Conservation (phyloP, 768 basidiomycete species). For the Podaxis sp. region DNA sequence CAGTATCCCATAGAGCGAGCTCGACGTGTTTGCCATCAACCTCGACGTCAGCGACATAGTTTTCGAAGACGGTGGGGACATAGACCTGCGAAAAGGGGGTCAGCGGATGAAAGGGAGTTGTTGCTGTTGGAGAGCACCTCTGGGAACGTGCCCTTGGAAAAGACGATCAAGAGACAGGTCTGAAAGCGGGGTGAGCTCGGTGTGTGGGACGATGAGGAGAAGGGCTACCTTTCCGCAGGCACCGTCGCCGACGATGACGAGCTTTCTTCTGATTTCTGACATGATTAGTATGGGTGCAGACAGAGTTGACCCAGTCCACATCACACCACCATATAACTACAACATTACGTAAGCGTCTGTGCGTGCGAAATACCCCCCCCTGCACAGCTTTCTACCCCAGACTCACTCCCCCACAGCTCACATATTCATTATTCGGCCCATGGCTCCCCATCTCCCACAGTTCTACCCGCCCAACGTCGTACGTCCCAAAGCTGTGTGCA, state of each 20-base stretch:
- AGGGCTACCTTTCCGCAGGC: conserved; percentile 84
- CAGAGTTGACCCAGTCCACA: conserved; percentile 13
- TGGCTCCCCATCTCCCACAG: conserved; percentile 73
- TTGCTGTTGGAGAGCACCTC: conserved; percentile 55
- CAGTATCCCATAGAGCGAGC: conserved; percentile 99
- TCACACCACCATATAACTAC: conserved; percentile 17
- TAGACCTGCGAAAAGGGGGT: conserved; percentile 67
- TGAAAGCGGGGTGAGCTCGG: conserved; percentile 25
- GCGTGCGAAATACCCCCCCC: conserved; percentile 6
- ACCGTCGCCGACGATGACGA: conserved; percentile 99
- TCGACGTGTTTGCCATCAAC: conserved; percentile 99
- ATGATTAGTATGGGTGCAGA: conserved; percentile 41
- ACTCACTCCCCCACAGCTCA: conserved; percentile 41
- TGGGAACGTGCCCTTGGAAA: conserved; percentile 95
- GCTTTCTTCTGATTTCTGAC: conserved; percentile 98
- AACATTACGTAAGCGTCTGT: conserved; percentile 16
- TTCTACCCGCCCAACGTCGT: conserved; percentile 55
- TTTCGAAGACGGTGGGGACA: conserved; percentile 99
- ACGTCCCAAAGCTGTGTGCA: conserved; percentile 45
- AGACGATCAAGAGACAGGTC: conserved; percentile 95
- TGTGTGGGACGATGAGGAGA: conserved; percentile 3
- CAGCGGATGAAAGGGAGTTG: not conserved
- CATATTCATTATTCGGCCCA: conserved; percentile 62
- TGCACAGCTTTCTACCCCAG: conserved; percentile 19
- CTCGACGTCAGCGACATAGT: conserved; percentile 98